phyloP scores from a whole-genome alignment of 495 filamentous ascomycete genomes.

The Penicillium psychrofluorescens region DNA sequence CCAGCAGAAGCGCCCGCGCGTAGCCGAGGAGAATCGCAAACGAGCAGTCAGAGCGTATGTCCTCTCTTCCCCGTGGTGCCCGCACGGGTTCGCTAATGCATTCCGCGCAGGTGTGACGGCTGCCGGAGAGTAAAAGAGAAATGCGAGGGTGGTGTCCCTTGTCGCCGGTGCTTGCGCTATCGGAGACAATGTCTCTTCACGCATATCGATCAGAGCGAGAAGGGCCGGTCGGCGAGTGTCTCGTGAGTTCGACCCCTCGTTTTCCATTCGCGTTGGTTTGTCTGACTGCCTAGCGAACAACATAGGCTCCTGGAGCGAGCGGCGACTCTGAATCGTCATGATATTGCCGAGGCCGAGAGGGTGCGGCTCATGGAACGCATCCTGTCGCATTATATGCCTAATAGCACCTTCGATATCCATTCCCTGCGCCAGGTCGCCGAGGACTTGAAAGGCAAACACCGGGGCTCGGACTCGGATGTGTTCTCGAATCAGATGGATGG shows the following conservation, averaged over 20 bases:
- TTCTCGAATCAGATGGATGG: constrained; percentile 25
- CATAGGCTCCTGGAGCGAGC: constrained; percentile 29
- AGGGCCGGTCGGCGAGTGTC: constrained; percentile 27
- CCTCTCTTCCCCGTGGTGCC: background rate
- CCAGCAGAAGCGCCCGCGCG: constrained; percentile 36
- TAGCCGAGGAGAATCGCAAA: constrained; percentile 44
- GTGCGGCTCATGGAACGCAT: constrained; percentile 39
- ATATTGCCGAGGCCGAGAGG: constrained; percentile 36
- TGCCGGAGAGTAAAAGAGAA: constrained; percentile 45
- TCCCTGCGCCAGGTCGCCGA: constrained; percentile 35
- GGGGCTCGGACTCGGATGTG: constrained; percentile 28
- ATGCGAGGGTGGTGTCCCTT: constrained; percentile 46
- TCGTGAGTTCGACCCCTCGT: constrained; percentile 22
- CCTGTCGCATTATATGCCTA: constrained; percentile 34
- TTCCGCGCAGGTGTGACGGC: constrained; percentile 32
- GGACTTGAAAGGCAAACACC: constrained; percentile 30
- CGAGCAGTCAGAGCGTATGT: constrained; percentile 40
- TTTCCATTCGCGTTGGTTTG: background rate
- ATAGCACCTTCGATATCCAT: constrained; percentile 36
- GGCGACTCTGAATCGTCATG: constrained; percentile 30
- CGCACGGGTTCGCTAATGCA: constrained; percentile 3
- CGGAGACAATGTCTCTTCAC: constrained; percentile 43
- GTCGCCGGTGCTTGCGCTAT: constrained; percentile 41
- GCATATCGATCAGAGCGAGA: constrained; percentile 33
- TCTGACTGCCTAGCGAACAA: background rate